Conservation (phyloP, 2,329 filamentous ascomycete genomes). For the Calonectria naviculata region DNA sequence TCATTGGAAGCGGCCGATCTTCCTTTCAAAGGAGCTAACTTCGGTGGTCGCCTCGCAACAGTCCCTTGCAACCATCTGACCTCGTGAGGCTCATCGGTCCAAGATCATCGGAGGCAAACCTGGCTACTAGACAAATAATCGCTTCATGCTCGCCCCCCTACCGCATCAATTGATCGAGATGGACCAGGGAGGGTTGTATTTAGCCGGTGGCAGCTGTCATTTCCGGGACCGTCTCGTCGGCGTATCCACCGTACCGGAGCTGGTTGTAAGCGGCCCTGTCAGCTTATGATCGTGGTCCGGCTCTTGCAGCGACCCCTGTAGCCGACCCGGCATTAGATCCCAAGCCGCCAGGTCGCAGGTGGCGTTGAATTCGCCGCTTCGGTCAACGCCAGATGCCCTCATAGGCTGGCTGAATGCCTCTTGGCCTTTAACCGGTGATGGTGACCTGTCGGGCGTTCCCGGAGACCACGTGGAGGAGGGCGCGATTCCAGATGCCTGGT, state of each 20-base stretch:
- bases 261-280: slow-evolving; percentile 16
- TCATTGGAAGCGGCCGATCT: background rate
- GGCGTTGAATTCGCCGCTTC: background rate
- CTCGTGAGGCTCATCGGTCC: background rate
- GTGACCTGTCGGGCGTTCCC: background rate
- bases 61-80: background rate
- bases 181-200: background rate
- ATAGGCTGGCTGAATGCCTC: background rate
- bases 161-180: background rate
- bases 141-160: background rate
- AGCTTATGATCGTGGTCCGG: slow-evolving; percentile 22
- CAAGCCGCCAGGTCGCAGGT: background rate
- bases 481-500: background rate
- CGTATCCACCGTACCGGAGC: background rate
- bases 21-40: background rate
- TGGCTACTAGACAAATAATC: background rate
- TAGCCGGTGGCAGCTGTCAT: background rate
- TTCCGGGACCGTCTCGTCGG: background rate
- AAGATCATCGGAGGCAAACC: background rate
- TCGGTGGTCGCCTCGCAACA: background rate
- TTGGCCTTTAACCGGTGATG: background rate
- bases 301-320: background rate
- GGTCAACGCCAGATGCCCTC: background rate
- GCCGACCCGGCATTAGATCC: background rate
- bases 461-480: background rate